Evolutionary conservation across 352 stramenopile genomes (phyloP).

Genomic region (Pythium brachiatum): DNA sequence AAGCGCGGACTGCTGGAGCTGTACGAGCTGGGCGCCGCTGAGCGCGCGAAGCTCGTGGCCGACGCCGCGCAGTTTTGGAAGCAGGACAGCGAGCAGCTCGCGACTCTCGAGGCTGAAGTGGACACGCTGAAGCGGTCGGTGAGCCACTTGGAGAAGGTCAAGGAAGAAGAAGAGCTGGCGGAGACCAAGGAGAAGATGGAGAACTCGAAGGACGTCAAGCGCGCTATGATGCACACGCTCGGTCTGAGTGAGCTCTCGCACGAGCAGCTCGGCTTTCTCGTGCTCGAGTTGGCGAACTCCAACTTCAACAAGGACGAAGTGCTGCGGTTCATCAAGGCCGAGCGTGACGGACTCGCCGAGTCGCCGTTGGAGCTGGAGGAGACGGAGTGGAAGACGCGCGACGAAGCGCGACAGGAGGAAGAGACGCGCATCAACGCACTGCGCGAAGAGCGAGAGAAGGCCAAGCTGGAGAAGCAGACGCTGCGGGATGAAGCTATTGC

Average conservation of each 20-base stretch:
- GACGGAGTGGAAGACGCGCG: slow-evolving; percentile 43
- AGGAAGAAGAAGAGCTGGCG: slow-evolving; percentile 43
- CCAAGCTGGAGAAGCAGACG: slow-evolving; percentile 27
- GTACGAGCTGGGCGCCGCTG: slow-evolving; percentile 61
- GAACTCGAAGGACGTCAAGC: slow-evolving; percentile 31
- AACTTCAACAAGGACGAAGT: slow-evolving; percentile 52
- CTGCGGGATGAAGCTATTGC: slow-evolving; percentile 23
- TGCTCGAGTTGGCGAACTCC: slow-evolving; percentile 54
- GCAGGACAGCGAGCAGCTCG: slow-evolving; percentile 20
- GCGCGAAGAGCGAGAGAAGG: slow-evolving; percentile 45
- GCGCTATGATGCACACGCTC: slow-evolving; percentile 46
- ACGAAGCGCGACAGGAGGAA: slow-evolving; percentile 52
- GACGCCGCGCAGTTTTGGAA: slow-evolving; percentile 33
- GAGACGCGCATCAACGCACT: slow-evolving; percentile 50
- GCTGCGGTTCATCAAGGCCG: slow-evolving; percentile 45
- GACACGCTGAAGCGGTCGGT: slow-evolving; percentile 30
- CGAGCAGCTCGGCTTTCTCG: slow-evolving; percentile 55
- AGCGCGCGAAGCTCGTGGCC: slow-evolving; percentile 34
- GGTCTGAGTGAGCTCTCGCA: slow-evolving; percentile 55
- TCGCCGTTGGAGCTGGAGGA: slow-evolving; percentile 51
- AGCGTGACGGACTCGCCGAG: slow-evolving; percentile 47
- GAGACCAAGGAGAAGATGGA: slow-evolving; percentile 33
- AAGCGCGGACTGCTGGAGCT: slow-evolving; percentile 67
- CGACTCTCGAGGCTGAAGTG: slow-evolving; percentile 27
- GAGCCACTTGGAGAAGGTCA: slow-evolving; percentile 44